These are phyloP conservation scores for Lenwebbia sp. DNA, from an alignment of 345 rosid species.

Conservation along the genomic window DNA sequence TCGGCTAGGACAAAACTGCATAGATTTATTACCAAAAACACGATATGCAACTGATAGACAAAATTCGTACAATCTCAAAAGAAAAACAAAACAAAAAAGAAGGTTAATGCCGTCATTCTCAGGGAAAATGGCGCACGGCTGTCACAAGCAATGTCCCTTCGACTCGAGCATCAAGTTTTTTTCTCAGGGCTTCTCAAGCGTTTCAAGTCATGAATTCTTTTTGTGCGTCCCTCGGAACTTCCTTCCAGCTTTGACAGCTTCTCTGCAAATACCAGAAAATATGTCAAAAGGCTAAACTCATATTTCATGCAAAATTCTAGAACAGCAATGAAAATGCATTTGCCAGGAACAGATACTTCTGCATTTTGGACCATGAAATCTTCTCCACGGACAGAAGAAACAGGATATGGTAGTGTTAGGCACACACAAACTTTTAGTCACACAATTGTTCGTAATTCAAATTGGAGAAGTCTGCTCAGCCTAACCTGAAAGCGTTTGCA, in stretches of 20 bases:
- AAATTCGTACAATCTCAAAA: not conserved
- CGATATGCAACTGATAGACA: not conserved
- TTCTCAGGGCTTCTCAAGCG: not conserved
- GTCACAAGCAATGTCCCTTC: not conserved
- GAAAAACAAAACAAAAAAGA: not conserved
- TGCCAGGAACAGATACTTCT: too few species aligned
- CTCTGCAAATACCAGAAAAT: conserved; percentile 25
- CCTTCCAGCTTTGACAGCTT: conserved; percentile 70
- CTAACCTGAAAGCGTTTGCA: conserved; percentile 61
- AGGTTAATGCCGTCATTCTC: not conserved
- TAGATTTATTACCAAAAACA: not conserved
- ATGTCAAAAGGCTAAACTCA: not conserved
- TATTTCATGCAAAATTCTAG: not conserved
- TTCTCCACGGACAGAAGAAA: too few species aligned
- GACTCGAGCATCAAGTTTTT: not conserved
- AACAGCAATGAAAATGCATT: not conserved
- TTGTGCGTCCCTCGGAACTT: conserved; percentile 43
- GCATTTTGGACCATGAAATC: too few species aligned
- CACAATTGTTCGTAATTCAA: too few species aligned
- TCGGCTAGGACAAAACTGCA: not conserved
- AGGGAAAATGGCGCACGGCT: not conserved
- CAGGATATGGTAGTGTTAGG: too few species aligned
- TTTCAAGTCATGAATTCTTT: conserved; percentile 12
- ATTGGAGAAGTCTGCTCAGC: not conserved
- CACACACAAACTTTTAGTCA: too few species aligned